Evolutionary conservation across 169 alveolate genomes (phyloP), one percentile per base, ranked within the genome.

Genomic region (Eimeria nieschulzi): DNA sequence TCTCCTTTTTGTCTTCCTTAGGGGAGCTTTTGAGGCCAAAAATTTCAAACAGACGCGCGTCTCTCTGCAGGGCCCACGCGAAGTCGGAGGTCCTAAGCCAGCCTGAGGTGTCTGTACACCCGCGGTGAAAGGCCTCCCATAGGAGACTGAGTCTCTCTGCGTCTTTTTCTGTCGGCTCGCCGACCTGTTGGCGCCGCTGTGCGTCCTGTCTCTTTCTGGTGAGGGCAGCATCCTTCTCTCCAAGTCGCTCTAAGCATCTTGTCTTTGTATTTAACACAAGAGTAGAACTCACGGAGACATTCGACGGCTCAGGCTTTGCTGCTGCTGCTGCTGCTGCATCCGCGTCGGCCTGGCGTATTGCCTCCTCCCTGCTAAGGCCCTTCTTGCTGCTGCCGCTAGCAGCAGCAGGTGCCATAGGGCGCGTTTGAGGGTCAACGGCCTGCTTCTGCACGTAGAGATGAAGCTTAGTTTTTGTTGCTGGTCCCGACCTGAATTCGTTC

Each of bases 111-210:
- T 80, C 63, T 15, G 88, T 55, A n/a, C 59, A 17, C 56, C 88
- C 23, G 23, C 88, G 72, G 26, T 80, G 59, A 56, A 80, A 80
- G 54, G 88, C 88, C 51, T 80, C 88, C 64, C 64, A 56, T 56
- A 56, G 13, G 64, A 56, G 64, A 56, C 64, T 10, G 64, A 56
- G 64, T 10, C 13, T 56, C 64, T 56, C 64, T 9, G 64, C 13
- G n/a, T 56, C 64, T 13, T 56, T 56, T 13, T 56, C 64, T 9
- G 64, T 56, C 64, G n/a, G 9, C 13, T 13, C 64, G 9, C 64
- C 64, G n/a, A 56, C 64, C 13, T 56, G 9, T 13, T 56, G 64
- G n/a, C 13, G 64, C 64, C 9, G 64, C 64, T 10, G 13, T 10
- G 64, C 13, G 64, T 56, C 64, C n/a, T 56, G 13, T 9, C 64